Percentiles rank a stretch among this genome's conserved stretches.
phyloP scores from a whole-genome alignment of 2,329 filamentous ascomycete genomes.

The Verticillium nubilum region DNA sequence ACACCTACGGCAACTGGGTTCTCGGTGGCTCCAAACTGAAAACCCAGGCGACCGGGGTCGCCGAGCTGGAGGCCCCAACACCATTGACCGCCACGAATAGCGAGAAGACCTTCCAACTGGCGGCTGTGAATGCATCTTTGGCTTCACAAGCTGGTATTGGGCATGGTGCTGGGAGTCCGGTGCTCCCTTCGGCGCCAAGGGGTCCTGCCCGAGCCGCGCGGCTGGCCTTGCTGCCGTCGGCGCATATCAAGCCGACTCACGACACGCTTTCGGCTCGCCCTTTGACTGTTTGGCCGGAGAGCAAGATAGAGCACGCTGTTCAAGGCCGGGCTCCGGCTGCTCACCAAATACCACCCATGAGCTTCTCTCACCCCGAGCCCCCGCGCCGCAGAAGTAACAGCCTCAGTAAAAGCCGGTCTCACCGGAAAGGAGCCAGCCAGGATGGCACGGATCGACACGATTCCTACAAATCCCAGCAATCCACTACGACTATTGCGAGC shows the following conservation, averaged over 20 bases:
- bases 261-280: not conserved
- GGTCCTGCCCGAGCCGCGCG: not conserved
- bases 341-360: constrained; percentile 16
- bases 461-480: constrained; percentile 15
- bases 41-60: constrained; percentile 15
- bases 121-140: constrained; percentile 11
- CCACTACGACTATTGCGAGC: constrained; percentile 33
- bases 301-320: not conserved
- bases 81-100: constrained; percentile 6
- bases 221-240: not conserved
- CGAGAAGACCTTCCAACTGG: constrained; percentile 1
- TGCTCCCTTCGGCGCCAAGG: constrained; percentile 3
- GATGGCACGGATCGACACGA: constrained; percentile 10
- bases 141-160: constrained; percentile 10
- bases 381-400: constrained; percentile 12
- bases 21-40: constrained; percentile 31
- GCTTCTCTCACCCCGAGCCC: constrained; percentile 12
- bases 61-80: constrained; percentile 17
- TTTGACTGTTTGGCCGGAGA: not conserved
- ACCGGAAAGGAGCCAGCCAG: constrained; percentile 1
- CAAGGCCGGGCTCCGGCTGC: not conserved
- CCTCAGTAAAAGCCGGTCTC: constrained; percentile 5
- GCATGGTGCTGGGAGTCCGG: constrained; percentile 9
- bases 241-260: not conserved
- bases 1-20: constrained; percentile 49